Percentiles rank a stretch among this genome's conserved stretches.
Evolutionary conservation across 106 monocot species (phyloP).

Genomic region (Alisma plantagoaquatica): DNA sequence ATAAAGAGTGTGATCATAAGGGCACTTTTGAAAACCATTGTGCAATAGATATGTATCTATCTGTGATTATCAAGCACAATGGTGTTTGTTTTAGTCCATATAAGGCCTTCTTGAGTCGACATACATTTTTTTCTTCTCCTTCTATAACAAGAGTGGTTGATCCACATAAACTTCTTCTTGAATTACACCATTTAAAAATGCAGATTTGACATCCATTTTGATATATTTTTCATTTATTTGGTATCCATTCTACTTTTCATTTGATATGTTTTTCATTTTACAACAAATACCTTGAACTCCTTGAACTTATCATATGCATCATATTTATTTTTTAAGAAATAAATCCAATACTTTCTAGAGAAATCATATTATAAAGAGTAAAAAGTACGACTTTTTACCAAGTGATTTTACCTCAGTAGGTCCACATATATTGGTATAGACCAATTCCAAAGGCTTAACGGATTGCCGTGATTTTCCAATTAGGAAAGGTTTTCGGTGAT

Average conservation of each 20-base stretch:
- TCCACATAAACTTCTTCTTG: background rate
- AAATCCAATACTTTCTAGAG: background rate
- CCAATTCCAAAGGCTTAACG: background rate
- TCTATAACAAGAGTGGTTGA: too few relatives aligned
- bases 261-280: background rate
- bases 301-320: background rate
- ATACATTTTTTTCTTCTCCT: too few relatives aligned
- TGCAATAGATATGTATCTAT: background rate
- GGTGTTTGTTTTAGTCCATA: background rate
- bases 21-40: background rate
- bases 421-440: background rate
- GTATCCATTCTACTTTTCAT: background rate
- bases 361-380: background rate
- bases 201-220: conserved; percentile 6
- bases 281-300: conserved; percentile 4
- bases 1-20: conserved; percentile 2
- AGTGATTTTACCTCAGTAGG: background rate
- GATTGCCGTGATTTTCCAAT: background rate
- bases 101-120: too few relatives aligned
- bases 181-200: background rate
- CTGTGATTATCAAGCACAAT: background rate
- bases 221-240: conserved; percentile 4
- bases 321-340: background rate
- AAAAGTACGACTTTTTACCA: background rate
- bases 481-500: background rate